Conservation (phyloP, 176 grass and related monocot species). For the Secale cereale region DNA sequence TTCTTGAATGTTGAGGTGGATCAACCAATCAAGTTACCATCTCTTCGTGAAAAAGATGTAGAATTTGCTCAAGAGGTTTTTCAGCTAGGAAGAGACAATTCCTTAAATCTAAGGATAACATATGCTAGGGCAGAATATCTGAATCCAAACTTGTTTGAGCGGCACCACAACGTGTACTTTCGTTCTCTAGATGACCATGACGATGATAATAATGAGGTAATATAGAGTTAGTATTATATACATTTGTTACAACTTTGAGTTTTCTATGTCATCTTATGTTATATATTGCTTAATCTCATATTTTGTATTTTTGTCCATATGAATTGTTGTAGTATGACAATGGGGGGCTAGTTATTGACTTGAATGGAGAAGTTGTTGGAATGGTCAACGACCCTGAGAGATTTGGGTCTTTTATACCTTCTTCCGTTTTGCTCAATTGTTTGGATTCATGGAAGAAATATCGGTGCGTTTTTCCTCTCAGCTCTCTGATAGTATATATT, state of each 20-base stretch:
- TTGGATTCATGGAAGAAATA: background rate
- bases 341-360: background rate
- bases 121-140: background rate
- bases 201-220: background rate
- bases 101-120: background rate
- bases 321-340: background rate
- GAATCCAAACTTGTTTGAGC: background rate
- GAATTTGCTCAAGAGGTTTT: background rate
- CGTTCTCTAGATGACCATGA: background rate
- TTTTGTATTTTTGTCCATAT: background rate
- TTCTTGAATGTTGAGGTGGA: background rate
- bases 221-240: background rate
- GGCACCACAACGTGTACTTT: background rate
- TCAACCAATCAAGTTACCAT: background rate
- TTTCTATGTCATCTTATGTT: background rate
- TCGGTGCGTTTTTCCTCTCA: background rate
- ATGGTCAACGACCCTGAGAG: background rate
- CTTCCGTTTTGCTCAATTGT: background rate
- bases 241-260: background rate
- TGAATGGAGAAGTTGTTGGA: background rate
- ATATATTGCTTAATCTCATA: background rate
- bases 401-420: slow-evolving; percentile 5
- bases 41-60: background rate
- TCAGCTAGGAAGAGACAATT: background rate
- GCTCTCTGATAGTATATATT: background rate